Conservation (phyloP, 805 yeast species). For the Candida orba region DNA sequence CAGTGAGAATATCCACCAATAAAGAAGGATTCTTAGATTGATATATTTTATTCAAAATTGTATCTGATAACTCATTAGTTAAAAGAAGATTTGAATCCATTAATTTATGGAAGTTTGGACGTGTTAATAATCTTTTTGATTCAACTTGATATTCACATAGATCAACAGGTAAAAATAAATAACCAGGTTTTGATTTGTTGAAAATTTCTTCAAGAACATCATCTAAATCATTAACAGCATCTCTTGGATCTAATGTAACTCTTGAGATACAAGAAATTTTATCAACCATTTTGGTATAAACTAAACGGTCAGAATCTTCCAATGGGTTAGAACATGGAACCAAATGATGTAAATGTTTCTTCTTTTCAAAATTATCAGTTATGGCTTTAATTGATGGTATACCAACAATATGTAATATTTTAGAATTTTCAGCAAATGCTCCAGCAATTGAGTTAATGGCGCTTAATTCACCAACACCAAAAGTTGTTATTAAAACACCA, state of each 20-base stretch:
- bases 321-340: conserved; percentile 44
- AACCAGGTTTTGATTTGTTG: conserved; percentile 69
- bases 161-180: conserved; percentile 70
- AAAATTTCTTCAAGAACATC: conserved; percentile 50
- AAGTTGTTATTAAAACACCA: conserved; percentile 60
- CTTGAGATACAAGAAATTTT: conserved; percentile 52
- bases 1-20: conserved; percentile 63
- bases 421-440: conserved; percentile 74
- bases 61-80: conserved; percentile 31
- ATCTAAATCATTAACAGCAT: conserved; percentile 60
- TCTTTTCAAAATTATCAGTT: conserved; percentile 21
- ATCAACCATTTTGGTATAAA: conserved; percentile 56
- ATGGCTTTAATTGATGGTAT: conserved; percentile 31
- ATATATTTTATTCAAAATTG: conserved; percentile 46
- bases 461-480: conserved; percentile 85
- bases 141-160: conserved; percentile 41
- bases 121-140: conserved; percentile 29
- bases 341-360: conserved; percentile 48
- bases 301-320: conserved; percentile 53
- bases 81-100: conserved; percentile 15
- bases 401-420: conserved; percentile 81
- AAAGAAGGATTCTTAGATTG: conserved; percentile 52
- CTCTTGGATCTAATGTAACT: conserved; percentile 35
- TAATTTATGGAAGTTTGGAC: conserved; percentile 23
- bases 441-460: conserved; percentile 82